A percentile compares a stretch with the other conserved stretches of the same genome.
These are phyloP conservation scores for Murraya koenigii DNA, from an alignment of 345 rosid species.

Conservation along the genomic window DNA sequence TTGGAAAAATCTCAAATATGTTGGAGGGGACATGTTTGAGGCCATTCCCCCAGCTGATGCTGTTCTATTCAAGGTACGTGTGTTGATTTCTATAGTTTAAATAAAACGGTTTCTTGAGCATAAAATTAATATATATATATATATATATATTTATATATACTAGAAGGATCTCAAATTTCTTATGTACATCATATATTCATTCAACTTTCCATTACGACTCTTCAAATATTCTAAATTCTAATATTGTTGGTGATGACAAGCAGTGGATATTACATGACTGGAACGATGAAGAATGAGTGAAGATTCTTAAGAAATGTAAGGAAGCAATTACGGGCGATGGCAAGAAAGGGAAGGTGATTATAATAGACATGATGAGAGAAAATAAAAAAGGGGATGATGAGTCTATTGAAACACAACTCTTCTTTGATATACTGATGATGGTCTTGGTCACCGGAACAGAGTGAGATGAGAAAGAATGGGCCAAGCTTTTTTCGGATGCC, in stretches of 20 bases:
- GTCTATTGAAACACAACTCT: slow-evolving; percentile 33
- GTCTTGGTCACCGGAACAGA: slow-evolving; percentile 24
- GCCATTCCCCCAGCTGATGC: slow-evolving; percentile 34
- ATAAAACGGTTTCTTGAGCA: neutral
- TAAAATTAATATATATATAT: neutral
- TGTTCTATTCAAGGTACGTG: slow-evolving; percentile 30
- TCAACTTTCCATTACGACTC: neutral
- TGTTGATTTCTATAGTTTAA: too few species aligned
- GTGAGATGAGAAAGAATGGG: slow-evolving; percentile 45
- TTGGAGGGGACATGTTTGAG: slow-evolving; percentile 37
- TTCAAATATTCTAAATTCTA: neutral
- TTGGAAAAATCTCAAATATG: slow-evolving; percentile 23
- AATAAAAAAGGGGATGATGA: neutral
- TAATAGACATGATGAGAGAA: slow-evolving; percentile 7
- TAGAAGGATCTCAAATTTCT: too few species aligned
- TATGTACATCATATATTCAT: neutral
- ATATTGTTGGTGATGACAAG: neutral
- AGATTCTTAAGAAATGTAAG: slow-evolving; percentile 3
- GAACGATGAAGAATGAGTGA: slow-evolving; percentile 1
- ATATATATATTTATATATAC: too few species aligned
- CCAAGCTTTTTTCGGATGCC: slow-evolving; percentile 29
- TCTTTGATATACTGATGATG: slow-evolving; percentile 42
- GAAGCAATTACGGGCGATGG: neutral
- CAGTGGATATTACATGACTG: slow-evolving; percentile 15
- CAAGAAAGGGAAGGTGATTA: slow-evolving; percentile 17